Percentiles rank a stretch among this genome's conserved stretches.
These are phyloP conservation scores for Alternaria hordeiaustralica DNA, from an alignment of 2,329 filamentous ascomycete genomes.

Conservation along the genomic window DNA sequence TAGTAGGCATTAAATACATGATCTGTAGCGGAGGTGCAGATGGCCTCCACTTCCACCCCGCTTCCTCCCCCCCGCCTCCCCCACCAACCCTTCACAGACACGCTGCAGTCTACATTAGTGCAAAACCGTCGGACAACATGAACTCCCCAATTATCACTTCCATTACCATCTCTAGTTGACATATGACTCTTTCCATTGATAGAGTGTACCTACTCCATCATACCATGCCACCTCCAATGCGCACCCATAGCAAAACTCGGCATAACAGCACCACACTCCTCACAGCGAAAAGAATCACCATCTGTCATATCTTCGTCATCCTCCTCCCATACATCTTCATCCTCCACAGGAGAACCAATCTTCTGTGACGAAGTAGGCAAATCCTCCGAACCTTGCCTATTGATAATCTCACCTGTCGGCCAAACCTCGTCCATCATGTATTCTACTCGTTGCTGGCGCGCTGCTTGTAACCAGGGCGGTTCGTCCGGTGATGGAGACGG, in stretches of 20 bases:
- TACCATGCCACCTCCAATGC: constrained; percentile 61
- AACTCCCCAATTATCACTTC: too few species aligned
- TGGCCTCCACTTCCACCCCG: background rate
- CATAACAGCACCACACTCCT: constrained; percentile 60
- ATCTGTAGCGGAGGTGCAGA: too few species aligned
- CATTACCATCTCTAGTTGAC: too few species aligned
- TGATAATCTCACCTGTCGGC: background rate
- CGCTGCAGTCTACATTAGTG: too few species aligned
- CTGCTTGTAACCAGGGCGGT: too few species aligned
- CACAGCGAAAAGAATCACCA: constrained; percentile 50
- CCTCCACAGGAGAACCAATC: constrained; percentile 9
- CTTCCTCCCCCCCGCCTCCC: too few species aligned
- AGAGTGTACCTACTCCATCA: too few species aligned
- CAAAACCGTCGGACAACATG: too few species aligned
- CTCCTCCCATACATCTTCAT: constrained; percentile 28
- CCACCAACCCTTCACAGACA: too few species aligned
- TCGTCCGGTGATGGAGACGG: too few species aligned
- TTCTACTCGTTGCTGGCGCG: background rate
- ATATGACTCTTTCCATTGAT: too few species aligned
- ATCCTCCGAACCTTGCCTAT: constrained; percentile 42
- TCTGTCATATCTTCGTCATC: constrained; percentile 44
- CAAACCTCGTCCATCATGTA: background rate
- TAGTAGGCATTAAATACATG: too few species aligned
- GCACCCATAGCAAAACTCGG: constrained; percentile 66
- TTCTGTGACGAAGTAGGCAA: constrained; percentile 35